phyloP scores from a whole-genome alignment of 495 filamentous ascomycete species.

The Penicillium paradoxum region DNA sequence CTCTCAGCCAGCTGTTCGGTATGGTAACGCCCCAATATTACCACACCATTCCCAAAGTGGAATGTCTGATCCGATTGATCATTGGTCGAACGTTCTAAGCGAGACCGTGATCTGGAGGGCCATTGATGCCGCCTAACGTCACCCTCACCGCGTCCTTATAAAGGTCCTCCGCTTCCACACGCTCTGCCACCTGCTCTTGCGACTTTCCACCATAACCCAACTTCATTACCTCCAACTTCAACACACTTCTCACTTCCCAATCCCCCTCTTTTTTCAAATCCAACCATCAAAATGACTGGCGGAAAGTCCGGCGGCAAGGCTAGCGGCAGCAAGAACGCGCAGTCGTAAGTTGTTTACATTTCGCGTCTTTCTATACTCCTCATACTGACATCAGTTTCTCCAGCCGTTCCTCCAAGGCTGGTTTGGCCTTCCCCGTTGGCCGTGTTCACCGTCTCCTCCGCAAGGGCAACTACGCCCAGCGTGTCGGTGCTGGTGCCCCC shows the following conservation, averaged over 20 bases:
- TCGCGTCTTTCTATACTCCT: slow-evolving; percentile 13
- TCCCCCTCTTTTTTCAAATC: slow-evolving; percentile 22
- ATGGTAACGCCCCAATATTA: slow-evolving; percentile 21
- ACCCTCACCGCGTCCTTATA: slow-evolving; percentile 45
- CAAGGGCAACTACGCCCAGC: slow-evolving; percentile 99
- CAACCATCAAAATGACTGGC: slow-evolving; percentile 88
- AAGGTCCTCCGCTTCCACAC: slow-evolving; percentile 36
- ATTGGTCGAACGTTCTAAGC: slow-evolving; percentile 43
- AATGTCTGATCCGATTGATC: slow-evolving; percentile 15
- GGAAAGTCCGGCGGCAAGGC: slow-evolving; percentile 99
- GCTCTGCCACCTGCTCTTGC: slow-evolving; percentile 23
- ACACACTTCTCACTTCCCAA: slow-evolving; percentile 16
- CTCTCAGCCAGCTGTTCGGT: slow-evolving; percentile 7
- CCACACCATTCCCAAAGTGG: slow-evolving; percentile 30
- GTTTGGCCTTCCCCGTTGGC: slow-evolving; percentile 98
- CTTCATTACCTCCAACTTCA: slow-evolving; percentile 8
- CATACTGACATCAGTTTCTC: slow-evolving; percentile 34
- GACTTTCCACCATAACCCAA: slow-evolving; percentile 23
- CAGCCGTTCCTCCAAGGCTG: slow-evolving; percentile 97
- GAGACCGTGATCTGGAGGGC: slow-evolving; percentile 47
- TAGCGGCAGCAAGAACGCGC: slow-evolving; percentile 91
- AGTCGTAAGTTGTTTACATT: slow-evolving; percentile 62
- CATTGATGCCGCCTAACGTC: slow-evolving; percentile 38
- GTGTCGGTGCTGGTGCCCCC: slow-evolving; percentile 97
- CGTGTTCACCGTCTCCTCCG: slow-evolving; percentile 99